phyloP scores from a whole-genome alignment of 2,329 filamentous ascomycete species.

The Calonectria leucothoes region DNA sequence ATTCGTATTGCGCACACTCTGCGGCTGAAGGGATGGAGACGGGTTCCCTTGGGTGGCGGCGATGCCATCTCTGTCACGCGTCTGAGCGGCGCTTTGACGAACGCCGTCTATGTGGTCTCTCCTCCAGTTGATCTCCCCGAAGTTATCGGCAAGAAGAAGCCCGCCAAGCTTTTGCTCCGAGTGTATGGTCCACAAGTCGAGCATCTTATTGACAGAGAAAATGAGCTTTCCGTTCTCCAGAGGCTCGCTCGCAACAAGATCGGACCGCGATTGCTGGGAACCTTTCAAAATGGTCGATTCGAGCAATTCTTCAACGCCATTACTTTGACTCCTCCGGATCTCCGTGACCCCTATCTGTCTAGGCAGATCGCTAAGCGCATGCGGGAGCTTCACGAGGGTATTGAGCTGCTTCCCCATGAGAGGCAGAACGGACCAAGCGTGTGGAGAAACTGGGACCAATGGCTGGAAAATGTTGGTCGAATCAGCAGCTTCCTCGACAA shows the following conservation, averaged over 20 bases:
- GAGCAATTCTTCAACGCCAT: slow-evolving; percentile 93
- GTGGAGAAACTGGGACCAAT: slow-evolving; percentile 95
- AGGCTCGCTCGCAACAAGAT: slow-evolving; percentile 93
- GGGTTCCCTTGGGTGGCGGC: slow-evolving; percentile 78
- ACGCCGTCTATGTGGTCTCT: slow-evolving; percentile 94
- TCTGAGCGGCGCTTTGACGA: slow-evolving; percentile 92
- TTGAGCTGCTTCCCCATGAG: slow-evolving; percentile 86
- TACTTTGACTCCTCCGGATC: slow-evolving; percentile 79
- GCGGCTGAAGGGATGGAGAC: slow-evolving; percentile 90
- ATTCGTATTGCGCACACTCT: slow-evolving; percentile 90
- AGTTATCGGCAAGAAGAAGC: slow-evolving; percentile 56
- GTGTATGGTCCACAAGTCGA: slow-evolving; percentile 97
- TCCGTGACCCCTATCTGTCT: slow-evolving; percentile 85
- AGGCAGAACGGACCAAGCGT: slow-evolving; percentile 82
- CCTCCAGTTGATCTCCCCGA: slow-evolving; percentile 74
- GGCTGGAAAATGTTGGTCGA: slow-evolving; percentile 76
- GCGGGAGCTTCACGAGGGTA: slow-evolving; percentile 93
- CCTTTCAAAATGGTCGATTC: slow-evolving; percentile 94
- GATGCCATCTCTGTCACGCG: slow-evolving; percentile 77
- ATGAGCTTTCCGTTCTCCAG: slow-evolving; percentile 86
- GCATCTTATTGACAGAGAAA: slow-evolving; percentile 93
- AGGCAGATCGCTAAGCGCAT: slow-evolving; percentile 97
- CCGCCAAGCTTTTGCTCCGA: slow-evolving; percentile 82
- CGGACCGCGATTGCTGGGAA: slow-evolving; percentile 89
- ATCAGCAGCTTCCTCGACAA: slow-evolving; percentile 68